Percentiles rank a stretch among this genome's conserved stretches.
Evolutionary conservation across 2,329 filamentous ascomycete genomes (phyloP).

Genomic region (Fusarium luffae): DNA sequence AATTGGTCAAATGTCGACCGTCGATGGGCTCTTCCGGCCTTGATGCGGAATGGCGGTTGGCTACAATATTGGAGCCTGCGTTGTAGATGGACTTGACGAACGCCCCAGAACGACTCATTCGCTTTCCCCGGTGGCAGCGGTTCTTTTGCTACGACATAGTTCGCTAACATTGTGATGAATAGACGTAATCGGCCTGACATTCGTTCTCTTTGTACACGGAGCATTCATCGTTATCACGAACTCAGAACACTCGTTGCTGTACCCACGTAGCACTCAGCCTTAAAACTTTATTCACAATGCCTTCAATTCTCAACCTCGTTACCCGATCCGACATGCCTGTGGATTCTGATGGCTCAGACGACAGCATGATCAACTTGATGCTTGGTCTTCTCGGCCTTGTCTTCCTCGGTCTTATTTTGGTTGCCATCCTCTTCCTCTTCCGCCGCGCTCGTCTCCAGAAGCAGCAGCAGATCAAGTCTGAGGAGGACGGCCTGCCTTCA

Average conservation of each 20-base stretch:
- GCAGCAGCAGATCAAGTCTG: constrained; percentile 53
- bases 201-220: constrained; percentile 39
- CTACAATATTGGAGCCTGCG: constrained; percentile 37
- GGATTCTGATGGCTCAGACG: constrained; percentile 57
- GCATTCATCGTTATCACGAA: constrained; percentile 34
- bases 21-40: constrained; percentile 26
- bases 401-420: constrained; percentile 75
- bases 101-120: constrained; percentile 8
- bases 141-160: constrained; percentile 7
- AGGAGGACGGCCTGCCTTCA: constrained; percentile 68
- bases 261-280: constrained; percentile 20
- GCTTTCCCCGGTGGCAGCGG: constrained; percentile 24
- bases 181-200: constrained; percentile 31
- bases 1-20: constrained; percentile 21
- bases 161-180: constrained; percentile 40
- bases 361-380: constrained; percentile 79
- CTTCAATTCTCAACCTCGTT: constrained; percentile 42
- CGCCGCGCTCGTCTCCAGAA: constrained; percentile 70
- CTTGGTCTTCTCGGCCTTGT: constrained; percentile 83
- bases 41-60: constrained; percentile 38
- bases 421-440: constrained; percentile 76
- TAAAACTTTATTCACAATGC: constrained; percentile 40
- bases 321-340: constrained; percentile 45
- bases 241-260: constrained; percentile 25
- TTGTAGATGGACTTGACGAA: constrained; percentile 23